Conservation (phyloP, 257 asterid genomes). For the Linaria vulgaris region DNA sequence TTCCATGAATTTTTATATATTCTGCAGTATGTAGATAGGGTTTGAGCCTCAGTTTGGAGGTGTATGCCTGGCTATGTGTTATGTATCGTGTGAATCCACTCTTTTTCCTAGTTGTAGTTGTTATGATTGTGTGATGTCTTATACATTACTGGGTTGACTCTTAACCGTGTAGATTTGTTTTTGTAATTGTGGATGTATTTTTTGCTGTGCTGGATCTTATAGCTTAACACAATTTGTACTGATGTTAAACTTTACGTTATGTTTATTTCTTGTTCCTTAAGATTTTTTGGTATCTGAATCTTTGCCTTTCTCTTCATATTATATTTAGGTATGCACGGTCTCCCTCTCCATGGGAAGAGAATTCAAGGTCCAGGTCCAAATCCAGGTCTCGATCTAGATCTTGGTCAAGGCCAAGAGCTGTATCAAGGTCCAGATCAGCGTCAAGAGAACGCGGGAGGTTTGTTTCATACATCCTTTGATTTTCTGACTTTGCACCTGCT, state of each 20-base stretch:
- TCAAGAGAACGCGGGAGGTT: conserved; percentile 80
- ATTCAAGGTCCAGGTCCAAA: conserved; percentile 60
- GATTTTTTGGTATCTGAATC: conserved; percentile 11
- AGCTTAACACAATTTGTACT: background rate
- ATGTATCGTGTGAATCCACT: background rate
- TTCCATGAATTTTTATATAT: background rate
- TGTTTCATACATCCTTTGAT: conserved; percentile 17
- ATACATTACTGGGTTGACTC: background rate
- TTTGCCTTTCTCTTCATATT: conserved; percentile 10
- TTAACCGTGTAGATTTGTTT: background rate
- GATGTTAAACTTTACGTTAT: background rate
- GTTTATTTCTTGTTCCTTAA: background rate
- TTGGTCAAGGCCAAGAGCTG: conserved; percentile 8
- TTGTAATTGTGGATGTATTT: conserved; percentile 4
- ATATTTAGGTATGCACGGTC: conserved; percentile 57
- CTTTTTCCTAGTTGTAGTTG: background rate
- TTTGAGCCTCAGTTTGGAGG: background rate
- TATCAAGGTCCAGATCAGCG: conserved; percentile 55
- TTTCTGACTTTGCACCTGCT: background rate
- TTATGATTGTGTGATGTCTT: background rate
- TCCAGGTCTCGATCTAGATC: conserved; percentile 58
- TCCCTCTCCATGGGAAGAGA: conserved; percentile 75
- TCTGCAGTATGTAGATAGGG: conserved; percentile 1
- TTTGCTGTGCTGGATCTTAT: background rate
- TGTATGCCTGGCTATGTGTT: background rate